Evolutionary conservation across 108 stramenopile species (phyloP).

Genomic region (Cylindrotheca closterium): DNA sequence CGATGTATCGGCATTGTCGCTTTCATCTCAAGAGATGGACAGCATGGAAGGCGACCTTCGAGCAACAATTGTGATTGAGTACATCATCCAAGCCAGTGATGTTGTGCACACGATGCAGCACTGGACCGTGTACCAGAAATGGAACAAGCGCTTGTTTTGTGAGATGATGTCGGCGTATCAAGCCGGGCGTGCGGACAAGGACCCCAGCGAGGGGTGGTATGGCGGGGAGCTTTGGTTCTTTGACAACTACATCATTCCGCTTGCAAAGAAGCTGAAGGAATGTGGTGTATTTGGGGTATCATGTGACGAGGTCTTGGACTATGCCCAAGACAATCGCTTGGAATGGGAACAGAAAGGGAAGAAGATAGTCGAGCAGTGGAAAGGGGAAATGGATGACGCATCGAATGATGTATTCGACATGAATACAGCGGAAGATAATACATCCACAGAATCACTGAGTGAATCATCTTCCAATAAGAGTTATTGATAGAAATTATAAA

Average conservation of each 20-base stretch:
- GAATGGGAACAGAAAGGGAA: conserved; percentile 31
- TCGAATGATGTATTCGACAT: background rate
- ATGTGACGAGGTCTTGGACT: conserved; percentile 41
- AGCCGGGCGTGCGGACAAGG: conserved; percentile 34
- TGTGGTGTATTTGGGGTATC: conserved; percentile 64
- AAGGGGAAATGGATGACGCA: background rate
- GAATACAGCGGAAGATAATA: too few relatives aligned
- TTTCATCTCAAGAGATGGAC: conserved; percentile 1
- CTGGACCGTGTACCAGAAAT: conserved; percentile 54
- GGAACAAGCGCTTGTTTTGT: conserved; percentile 56
- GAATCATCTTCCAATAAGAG: too few relatives aligned
- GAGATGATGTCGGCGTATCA: conserved; percentile 49
- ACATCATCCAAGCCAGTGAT: conserved; percentile 57
- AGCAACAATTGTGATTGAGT: conserved; percentile 50
- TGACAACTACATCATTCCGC: too few relatives aligned
- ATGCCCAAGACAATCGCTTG: conserved; percentile 20
- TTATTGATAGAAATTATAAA: background rate
- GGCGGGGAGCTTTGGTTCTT: too few relatives aligned
- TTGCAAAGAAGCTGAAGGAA: too few relatives aligned
- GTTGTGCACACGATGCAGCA: conserved; percentile 67
- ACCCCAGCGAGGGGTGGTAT: conserved; percentile 59
- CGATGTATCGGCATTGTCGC: too few relatives aligned
- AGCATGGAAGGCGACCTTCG: conserved; percentile 18
- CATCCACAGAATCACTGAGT: too few relatives aligned
- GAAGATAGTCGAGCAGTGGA: conserved; percentile 4